Percentiles rank a stretch among this genome's conserved stretches.
phyloP scores from a whole-genome alignment of 208 protist species.

The Leishmania lainsoni region DNA sequence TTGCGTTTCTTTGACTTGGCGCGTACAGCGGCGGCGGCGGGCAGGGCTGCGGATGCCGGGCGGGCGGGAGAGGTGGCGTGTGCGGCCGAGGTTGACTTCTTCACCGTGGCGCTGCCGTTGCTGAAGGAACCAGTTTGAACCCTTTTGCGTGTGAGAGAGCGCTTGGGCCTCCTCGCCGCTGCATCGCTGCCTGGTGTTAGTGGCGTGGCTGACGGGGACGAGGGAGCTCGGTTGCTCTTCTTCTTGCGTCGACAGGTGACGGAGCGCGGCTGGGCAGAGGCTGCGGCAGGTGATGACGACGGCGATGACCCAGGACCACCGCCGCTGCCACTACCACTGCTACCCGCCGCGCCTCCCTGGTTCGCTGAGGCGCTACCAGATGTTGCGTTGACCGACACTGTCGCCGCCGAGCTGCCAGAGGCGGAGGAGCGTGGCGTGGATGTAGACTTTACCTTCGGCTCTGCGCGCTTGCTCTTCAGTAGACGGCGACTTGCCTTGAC shows the following conservation, averaged over 20 bases:
- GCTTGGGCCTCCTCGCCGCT: neutral
- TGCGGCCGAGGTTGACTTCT: neutral
- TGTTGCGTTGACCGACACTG: neutral
- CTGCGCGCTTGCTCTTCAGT: constrained; percentile 25
- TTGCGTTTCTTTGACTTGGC: constrained; percentile 31
- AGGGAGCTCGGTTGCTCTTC: neutral
- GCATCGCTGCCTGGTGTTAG: constrained; percentile 1
- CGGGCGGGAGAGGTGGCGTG: neutral
- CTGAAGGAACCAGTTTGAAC: neutral
- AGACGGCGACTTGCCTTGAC: constrained; percentile 5
- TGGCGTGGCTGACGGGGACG: neutral
- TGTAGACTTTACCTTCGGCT: neutral
- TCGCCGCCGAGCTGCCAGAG: neutral
- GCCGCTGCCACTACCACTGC: neutral
- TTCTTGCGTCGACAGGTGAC: constrained; percentile 19
- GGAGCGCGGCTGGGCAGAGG: constrained; percentile 4
- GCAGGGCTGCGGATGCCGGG: neutral
- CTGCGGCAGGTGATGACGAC: neutral
- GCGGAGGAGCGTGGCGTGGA: constrained; percentile 1
- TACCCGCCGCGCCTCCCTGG: neutral
- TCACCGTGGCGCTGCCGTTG: neutral
- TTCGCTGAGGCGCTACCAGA: constrained; percentile 3
- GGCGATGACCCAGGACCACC: neutral
- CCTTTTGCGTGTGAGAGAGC: neutral
- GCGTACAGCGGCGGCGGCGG: constrained; percentile 2